Conservation (phyloP, 2,329 filamentous ascomycete genomes). For the Mycosphaerelloides madeirae region DNA sequence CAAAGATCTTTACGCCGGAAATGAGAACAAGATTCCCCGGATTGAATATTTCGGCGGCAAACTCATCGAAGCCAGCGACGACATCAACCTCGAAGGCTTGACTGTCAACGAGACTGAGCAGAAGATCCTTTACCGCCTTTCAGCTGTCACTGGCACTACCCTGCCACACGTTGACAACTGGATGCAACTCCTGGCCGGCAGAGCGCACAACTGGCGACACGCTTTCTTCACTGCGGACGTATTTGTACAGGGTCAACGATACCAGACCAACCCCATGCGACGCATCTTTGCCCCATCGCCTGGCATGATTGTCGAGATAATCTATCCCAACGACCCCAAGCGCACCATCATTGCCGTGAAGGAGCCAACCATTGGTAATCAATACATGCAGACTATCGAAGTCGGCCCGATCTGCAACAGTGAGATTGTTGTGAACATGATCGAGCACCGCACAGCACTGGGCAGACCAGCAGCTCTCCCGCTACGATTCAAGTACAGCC, state of each 20-base stretch:
- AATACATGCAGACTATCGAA: conserved; percentile 83
- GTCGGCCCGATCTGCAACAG: conserved; percentile 69
- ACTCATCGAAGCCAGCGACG: conserved; percentile 65
- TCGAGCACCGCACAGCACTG: conserved; percentile 86
- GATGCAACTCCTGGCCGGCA: conserved; percentile 82
- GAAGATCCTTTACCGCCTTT: conserved; percentile 81
- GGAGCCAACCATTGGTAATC: conserved; percentile 80
- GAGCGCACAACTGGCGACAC: conserved; percentile 85
- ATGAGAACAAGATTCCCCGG: conserved; percentile 70
- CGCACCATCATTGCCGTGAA: conserved; percentile 83
- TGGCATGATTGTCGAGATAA: conserved; percentile 85
- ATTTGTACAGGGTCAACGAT: conserved; percentile 90
- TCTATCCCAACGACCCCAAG: conserved; percentile 71
- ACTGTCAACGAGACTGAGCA: conserved; percentile 72
- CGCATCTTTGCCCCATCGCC: conserved; percentile 82
- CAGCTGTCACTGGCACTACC: conserved; percentile 65
- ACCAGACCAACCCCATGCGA: conserved; percentile 93
- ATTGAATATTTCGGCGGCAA: conserved; percentile 96
- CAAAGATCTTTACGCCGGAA: conserved; percentile 71
- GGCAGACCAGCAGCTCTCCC: conserved; percentile 77
- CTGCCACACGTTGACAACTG: conserved; percentile 78
- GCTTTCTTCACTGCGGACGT: conserved; percentile 91
- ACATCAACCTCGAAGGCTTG: conserved; percentile 78
- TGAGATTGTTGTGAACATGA: conserved; percentile 82
- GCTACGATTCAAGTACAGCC: conserved; percentile 87